These are phyloP conservation scores for Talaromyces sp. DNA, from an alignment of 2,329 filamentous ascomycete genomes.

Conservation along the genomic window DNA sequence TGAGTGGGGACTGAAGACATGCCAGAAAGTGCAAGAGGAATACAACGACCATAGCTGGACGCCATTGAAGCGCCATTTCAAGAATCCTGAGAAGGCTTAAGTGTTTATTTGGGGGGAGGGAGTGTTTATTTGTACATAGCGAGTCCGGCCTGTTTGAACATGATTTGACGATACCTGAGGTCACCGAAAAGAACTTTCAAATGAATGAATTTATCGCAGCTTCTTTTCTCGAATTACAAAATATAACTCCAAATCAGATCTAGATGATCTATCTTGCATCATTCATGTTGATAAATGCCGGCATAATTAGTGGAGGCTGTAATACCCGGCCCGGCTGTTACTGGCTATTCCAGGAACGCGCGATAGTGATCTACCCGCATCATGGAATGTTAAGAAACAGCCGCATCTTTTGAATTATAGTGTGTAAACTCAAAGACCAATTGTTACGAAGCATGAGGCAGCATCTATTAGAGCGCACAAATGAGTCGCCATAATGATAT, in stretches of 20 bases:
- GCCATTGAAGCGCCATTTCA: slow-evolving; percentile 65
- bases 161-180: slow-evolving; percentile 8
- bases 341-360: neutral
- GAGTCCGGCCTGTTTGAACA: neutral
- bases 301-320: no score
- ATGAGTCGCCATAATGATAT: no score
- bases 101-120: neutral
- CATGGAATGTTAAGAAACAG: no score
- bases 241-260: no score
- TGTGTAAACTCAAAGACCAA: no score
- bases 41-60: slow-evolving; percentile 85
- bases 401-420: neutral
- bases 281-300: no score
- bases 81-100: slow-evolving; percentile 50
- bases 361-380: neutral
- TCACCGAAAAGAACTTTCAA: neutral
- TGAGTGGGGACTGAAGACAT: slow-evolving; percentile 72
- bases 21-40: slow-evolving; percentile 68
- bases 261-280: no score
- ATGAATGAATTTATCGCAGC: neutral
- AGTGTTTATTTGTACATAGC: slow-evolving; percentile 7
- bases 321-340: neutral
- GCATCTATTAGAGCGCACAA: no score
- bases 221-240: no score
- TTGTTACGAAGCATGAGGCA: no score